Evolutionary conservation across 306 rosid genomes (phyloP), one percentile per base, ranked within the genome.

Genomic region (Lathyrus tuberosus): DNA sequence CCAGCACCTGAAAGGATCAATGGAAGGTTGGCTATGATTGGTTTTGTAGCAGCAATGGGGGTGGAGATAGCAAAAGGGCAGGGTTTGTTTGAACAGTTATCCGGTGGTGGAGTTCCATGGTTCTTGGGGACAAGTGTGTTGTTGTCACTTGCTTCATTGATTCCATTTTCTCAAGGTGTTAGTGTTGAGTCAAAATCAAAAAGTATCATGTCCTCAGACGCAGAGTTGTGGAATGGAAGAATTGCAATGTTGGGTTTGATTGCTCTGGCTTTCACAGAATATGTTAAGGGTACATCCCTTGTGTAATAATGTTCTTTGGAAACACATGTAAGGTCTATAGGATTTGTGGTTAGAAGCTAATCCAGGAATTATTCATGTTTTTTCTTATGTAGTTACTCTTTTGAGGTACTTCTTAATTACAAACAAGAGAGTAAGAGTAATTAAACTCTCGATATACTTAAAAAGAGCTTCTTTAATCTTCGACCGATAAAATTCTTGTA

Each of bases 1-100:
- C 91, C 96, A 1, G 97, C 84, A 8, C 97, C 97, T 6, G 97
- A 91, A 80, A 89, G 97, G 69, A 91, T 91, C 77, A 91, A 91
- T 69, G 97, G 97, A 6, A 81, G 96, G 56, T 75, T 91, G 2
- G 97, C 97, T 1, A 91, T 91, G 97, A 80, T 89, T 1, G 97
- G 97, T 0, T 91, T 91, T 47, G 91, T 87, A 0, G 75, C 96
- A 0, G 96, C 97, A 6, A 11, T 89, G 95, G 81, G n/a, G 6
- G 85, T 85, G 54, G 97, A 91, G 31, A 13, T 83, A n/a, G 68
- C 81, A 0, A 91, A 71, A 10, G 95, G 97, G 0, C 82, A 91
- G 72, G 96, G 84, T 43, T 68, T 91, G 47, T 78, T 86, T 9
- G 67, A 84, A 0, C 97, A 91, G 37, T 79, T 91, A 33, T 74